Base-by-base conservation (phyloP, 176 grass and related monocot species). In the Carex parvula region DNA sequence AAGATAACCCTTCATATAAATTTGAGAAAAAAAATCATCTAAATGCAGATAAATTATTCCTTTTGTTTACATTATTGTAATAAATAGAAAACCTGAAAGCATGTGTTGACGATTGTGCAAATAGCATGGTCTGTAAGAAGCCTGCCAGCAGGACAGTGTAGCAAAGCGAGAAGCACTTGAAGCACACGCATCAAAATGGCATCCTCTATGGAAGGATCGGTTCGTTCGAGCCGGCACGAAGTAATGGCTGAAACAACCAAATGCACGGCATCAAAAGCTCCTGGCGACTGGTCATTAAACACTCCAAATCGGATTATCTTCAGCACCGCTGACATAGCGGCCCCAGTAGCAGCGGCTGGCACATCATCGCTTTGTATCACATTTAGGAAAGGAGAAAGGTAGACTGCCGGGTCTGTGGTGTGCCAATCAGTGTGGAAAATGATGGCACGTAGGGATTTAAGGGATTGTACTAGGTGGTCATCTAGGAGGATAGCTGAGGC, bases 401-500 rank as follows among this genome's bases (percentile, higher is more conserved):
- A 98, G 56, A 90, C 81, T 70, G 91, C 88, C 10, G 95, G 95
- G 70, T 98, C 91, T 75, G 92, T 91, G 89, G 60, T 79, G 20
- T 90, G 91, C 95, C 92, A 98, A 70, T 90, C 88, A 21, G 91
- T 93, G 82, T 98, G 92, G 88, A 98, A 98, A 41, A 98, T 90
- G 63, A 92, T 88, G 13, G 88, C 67, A 11, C 95, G 92, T 41
- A 98, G 91, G 82, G 42, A 53, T 84, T 93, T 98, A 18, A 98
- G 86, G 41, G 95, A 95, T 54, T 77, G 81, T 79, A 98, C 86
- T 7, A 95, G 92, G 13, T 58, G 30, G 86, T 81, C 75, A 89
- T 89, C 75, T 88, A 89, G 0, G 86, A 74, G 22, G 86, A 84
- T 81, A 0, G 32, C 29, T 14, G 87, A 87, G 13, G 85, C 81